Conservation (phyloP, 208 protist genomes). For the Leishmania amazonensis region DNA sequence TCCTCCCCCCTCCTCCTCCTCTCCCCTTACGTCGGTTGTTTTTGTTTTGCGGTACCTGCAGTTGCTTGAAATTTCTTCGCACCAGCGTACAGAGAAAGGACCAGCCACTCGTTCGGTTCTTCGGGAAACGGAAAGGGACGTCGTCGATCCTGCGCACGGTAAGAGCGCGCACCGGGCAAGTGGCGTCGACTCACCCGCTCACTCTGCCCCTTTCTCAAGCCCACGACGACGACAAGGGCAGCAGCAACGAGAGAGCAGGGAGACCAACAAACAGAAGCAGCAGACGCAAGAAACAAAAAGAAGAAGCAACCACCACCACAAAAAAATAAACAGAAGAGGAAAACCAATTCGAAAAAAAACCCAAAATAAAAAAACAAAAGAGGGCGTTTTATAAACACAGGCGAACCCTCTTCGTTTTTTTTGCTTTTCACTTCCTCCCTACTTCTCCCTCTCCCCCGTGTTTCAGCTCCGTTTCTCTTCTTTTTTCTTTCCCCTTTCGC, state of each 20-base stretch:
- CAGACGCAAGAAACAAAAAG: too few relatives aligned
- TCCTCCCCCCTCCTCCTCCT: too few relatives aligned
- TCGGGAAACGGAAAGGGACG: background rate
- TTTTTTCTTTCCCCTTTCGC: background rate
- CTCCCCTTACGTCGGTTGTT: background rate
- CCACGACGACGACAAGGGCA: background rate
- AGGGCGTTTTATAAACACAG: conserved; percentile 3
- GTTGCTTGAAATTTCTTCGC: background rate
- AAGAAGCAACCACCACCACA: too few relatives aligned
- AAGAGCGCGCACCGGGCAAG: background rate
- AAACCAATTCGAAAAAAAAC: background rate
- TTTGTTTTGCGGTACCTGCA: background rate
- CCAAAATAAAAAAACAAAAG: background rate
- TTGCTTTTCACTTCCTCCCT: background rate
- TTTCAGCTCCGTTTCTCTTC: background rate
- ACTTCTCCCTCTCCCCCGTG: background rate
- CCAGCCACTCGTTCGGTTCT: background rate
- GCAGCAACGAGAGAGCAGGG: background rate
- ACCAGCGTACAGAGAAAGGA: background rate
- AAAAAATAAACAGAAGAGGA: background rate
- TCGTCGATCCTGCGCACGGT: background rate
- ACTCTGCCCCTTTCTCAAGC: background rate
- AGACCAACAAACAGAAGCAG: too few relatives aligned
- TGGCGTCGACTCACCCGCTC: background rate
- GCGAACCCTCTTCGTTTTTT: background rate